Base-by-base conservation (phyloP, 768 basidiomycete species). In the Xerocomellus amylosporus region DNA sequence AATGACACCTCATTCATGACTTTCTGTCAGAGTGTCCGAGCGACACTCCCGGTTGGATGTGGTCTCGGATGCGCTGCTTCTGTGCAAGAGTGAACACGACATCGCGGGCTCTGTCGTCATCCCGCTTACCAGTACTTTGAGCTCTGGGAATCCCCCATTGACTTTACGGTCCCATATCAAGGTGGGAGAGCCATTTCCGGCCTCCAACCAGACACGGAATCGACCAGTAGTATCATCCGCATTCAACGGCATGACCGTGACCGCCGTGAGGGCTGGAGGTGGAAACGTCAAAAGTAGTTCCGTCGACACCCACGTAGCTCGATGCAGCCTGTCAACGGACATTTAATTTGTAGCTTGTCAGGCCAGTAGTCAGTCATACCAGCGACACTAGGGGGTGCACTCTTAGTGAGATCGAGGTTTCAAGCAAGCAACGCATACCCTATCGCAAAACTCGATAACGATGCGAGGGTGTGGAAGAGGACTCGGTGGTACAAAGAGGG, bases 291-390 rank as follows among this genome's bases (percentile, higher is more conserved):
- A 72, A 61, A 94, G 81, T 15, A 98, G 78, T 62, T 97, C 95
- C 0, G 94, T 97, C 57, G 91, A 88, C n/a, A 86, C 80, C 95
- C 95, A 98, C 12, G 84, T 85, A 31, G 95, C 94, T 62, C 94
- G 81, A 62, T 95, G 93, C 37, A 94, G 79, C 94, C 94, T 95
- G 47, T 40, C 41, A 43, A 46, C 14, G 17, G 10, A 41, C 12
- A 20, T 46, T 56, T 12, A 58, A 41, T 40, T 22, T 4, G 22
- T 1, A 22, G 30, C 24, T 36, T 48, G 17, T 54, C 40, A 43
- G 17, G 10, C 10, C 8, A 38, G 15, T 41, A 46, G 26, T 30
- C 20, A 49, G n/a, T 54, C 80, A 67, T 67, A 90, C 90, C 90
- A 94, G 70, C 88, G 86, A 70, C 92, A 93, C 87, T 90, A 57